Evolutionary conservation across 2,329 filamentous ascomycete species (phyloP).

Genomic region (Paraphaeosphaeria minitans): DNA sequence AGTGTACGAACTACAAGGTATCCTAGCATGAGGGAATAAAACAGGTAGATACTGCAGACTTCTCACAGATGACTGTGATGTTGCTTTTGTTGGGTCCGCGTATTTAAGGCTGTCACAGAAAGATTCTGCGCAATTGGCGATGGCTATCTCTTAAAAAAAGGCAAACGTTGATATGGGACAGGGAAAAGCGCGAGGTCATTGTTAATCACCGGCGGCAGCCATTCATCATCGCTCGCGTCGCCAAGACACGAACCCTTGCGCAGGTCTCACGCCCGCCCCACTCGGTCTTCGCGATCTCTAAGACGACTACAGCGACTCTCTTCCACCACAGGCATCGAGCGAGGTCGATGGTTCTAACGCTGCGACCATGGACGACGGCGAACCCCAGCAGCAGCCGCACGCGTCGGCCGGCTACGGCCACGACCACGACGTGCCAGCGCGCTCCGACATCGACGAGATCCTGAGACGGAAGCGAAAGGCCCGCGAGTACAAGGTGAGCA

Average conservation of each 20-base stretch:
- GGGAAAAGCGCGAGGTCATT: background rate
- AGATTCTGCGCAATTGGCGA: background rate
- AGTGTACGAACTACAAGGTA: background rate
- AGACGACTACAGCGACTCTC: slow-evolving; percentile 11
- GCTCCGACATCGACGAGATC: slow-evolving; percentile 56
- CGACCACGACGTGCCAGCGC: slow-evolving; percentile 47
- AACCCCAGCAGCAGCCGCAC: slow-evolving; percentile 32
- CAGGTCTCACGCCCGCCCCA: slow-evolving; percentile 10
- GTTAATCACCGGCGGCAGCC: background rate
- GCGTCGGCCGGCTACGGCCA: slow-evolving; percentile 25
- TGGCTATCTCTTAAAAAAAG: background rate
- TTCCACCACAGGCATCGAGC: slow-evolving; percentile 23
- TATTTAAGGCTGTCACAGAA: background rate
- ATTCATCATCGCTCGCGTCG: slow-evolving; percentile 1
- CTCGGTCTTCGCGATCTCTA: slow-evolving; percentile 7
- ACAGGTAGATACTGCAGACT: too few species aligned
- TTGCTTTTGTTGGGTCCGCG: background rate
- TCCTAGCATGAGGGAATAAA: background rate
- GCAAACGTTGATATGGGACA: background rate
- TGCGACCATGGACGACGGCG: slow-evolving; percentile 38
- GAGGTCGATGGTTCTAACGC: slow-evolving; percentile 17
- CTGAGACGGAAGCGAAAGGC: slow-evolving; percentile 57
- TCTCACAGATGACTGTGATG: too few species aligned
- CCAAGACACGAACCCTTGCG: slow-evolving; percentile 2
- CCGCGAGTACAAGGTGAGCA: slow-evolving; percentile 55